Percentiles rank a stretch among this genome's conserved stretches.
phyloP scores from a whole-genome alignment of 2,329 filamentous ascomycete genomes.

The Botrytis cinerea region DNA sequence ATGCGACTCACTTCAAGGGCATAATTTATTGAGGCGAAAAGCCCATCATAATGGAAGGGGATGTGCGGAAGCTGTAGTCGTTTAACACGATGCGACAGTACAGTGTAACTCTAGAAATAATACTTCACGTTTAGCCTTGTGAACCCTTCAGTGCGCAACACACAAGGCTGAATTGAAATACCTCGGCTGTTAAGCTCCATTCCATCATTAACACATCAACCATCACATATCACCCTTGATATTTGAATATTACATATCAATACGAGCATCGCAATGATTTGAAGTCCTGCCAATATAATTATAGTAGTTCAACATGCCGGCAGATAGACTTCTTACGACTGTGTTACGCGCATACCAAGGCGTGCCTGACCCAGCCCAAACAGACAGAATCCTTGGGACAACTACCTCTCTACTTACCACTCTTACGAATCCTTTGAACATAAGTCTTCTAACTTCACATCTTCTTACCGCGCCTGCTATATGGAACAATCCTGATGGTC shows the following conservation, averaged over 20 bases:
- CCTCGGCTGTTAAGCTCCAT: slow-evolving; percentile 9
- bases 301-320: slow-evolving; percentile 32
- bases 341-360: slow-evolving; percentile 41
- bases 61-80: not conserved
- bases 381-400: slow-evolving; percentile 47
- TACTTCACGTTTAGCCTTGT: not conserved
- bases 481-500: slow-evolving; percentile 54
- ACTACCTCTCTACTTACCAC: slow-evolving; percentile 58
- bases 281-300: not conserved
- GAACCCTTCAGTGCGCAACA: not conserved
- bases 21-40: slow-evolving; percentile 1
- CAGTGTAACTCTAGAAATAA: slow-evolving; percentile 5
- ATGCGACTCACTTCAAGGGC: slow-evolving; percentile 33
- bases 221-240: not conserved
- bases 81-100: not conserved
- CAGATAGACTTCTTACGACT: slow-evolving; percentile 41
- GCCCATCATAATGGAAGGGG: not conserved
- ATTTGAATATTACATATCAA: not conserved
- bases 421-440: slow-evolving; percentile 60
- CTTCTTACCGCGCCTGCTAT: slow-evolving; percentile 60
- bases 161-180: slow-evolving; percentile 8
- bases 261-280: not conserved
- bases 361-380: slow-evolving; percentile 33
- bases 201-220: slow-evolving; percentile 8
- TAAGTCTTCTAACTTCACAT: slow-evolving; percentile 58